Evolutionary conservation across 1,139 yeast genomes (phyloP).

Genomic region (Suhomyces bribrorum): DNA sequence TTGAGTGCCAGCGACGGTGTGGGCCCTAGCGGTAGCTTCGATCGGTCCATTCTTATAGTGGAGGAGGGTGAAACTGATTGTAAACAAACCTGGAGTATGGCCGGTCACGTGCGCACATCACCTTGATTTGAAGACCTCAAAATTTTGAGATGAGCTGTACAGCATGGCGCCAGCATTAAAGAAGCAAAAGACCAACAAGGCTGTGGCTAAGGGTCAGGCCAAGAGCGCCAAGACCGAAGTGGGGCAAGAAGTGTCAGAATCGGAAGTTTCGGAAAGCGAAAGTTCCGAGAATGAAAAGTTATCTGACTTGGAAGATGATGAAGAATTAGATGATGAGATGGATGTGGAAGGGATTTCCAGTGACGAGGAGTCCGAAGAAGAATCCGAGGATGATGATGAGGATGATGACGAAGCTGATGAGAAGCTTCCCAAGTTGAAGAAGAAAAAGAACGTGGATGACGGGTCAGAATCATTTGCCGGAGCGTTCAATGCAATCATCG

Average conservation of each 20-base stretch:
- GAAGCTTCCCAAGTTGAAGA: conserved; percentile 52
- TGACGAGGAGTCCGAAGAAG: conserved; percentile 16
- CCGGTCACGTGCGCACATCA: conserved; percentile 1
- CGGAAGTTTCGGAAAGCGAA: conserved; percentile 9
- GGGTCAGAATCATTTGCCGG: conserved; percentile 75
- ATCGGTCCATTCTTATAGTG: conserved; percentile 3
- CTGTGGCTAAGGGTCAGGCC: conserved; percentile 8
- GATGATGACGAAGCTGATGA: conserved; percentile 29
- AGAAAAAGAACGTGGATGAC: conserved; percentile 57
- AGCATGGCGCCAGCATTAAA: conserved; percentile 20
- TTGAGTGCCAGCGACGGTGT: background rate
- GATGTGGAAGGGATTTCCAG: conserved; percentile 17
- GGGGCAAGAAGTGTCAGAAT: conserved; percentile 6
- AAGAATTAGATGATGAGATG: conserved; percentile 19
- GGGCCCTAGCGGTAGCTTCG: conserved; percentile 2
- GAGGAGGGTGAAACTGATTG: conserved; percentile 2
- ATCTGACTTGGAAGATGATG: conserved; percentile 18
- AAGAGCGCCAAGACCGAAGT: conserved; percentile 11
- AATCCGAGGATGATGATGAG: conserved; percentile 18
- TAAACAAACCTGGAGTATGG: conserved; percentile 2
- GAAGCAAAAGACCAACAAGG: conserved; percentile 21
- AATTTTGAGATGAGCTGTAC: conserved; percentile 4
- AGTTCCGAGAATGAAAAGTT: conserved; percentile 5
- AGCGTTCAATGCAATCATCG: conserved; percentile 83
- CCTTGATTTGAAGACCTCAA: conserved; percentile 5